Evolutionary conservation across 192 early-diverging fungal genomes (phyloP).

Genomic region (Spizellomyces sp.): DNA sequence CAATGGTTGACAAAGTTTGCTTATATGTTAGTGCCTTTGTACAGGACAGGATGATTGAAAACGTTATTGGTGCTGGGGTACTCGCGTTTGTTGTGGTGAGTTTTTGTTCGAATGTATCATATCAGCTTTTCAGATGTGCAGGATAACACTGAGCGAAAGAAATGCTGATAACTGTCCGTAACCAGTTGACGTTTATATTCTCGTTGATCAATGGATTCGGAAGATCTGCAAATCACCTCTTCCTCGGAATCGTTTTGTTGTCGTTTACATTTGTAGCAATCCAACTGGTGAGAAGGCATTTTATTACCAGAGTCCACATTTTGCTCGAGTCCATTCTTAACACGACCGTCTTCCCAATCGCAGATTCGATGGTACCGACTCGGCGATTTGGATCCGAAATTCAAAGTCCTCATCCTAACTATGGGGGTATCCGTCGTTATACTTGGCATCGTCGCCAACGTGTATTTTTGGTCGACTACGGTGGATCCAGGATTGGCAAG

Average conservation of each 20-base stretch:
- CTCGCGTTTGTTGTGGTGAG: slow-evolving; percentile 18
- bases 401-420: slow-evolving; percentile 18
- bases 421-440: background rate
- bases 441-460: slow-evolving; percentile 21
- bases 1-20: background rate
- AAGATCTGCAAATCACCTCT: slow-evolving; percentile 13
- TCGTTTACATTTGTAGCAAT: slow-evolving; percentile 13
- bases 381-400: slow-evolving; percentile 26
- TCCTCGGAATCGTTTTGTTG: slow-evolving; percentile 8
- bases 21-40: background rate
- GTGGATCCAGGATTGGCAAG: slow-evolving; percentile 1
- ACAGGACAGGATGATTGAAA: slow-evolving; percentile 31
- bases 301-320: background rate
- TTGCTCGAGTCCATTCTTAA: background rate
- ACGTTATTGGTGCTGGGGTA: slow-evolving; percentile 3
- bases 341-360: background rate
- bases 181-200: slow-evolving; percentile 21
- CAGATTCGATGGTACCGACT: slow-evolving; percentile 28
- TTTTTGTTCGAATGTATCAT: background rate
- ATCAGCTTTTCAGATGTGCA: too few species aligned
- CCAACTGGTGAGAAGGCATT: slow-evolving; percentile 16
- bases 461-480: slow-evolving; percentile 21
- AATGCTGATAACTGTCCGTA: background rate
- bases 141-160: too few species aligned
- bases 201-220: slow-evolving; percentile 19